These are phyloP conservation scores for Juncus effusus DNA, from an alignment of 176 grass and related monocot genomes.

Conservation along the genomic window DNA sequence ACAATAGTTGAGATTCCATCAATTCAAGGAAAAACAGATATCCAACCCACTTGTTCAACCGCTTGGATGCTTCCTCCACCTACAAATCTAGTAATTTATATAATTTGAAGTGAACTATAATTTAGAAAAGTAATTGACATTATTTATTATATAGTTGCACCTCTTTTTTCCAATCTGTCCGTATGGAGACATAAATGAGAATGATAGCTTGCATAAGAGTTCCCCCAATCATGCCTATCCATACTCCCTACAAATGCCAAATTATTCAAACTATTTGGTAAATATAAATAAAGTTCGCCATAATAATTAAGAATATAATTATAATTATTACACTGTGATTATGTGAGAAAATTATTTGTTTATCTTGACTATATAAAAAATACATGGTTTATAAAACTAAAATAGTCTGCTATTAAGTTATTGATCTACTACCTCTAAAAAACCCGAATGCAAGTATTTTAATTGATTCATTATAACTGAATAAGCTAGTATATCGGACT, in stretches of 20 bases:
- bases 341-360: not conserved
- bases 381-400: too few relatives aligned
- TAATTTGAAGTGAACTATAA: conserved; percentile 9
- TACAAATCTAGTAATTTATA: conserved; percentile 1
- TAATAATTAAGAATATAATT: not conserved
- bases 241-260: conserved; percentile 47
- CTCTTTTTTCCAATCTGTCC: conserved; percentile 75
- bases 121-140: not conserved
- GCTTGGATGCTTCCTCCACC: conserved; percentile 42
- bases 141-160: conserved; percentile 22
- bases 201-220: conserved; percentile 73
- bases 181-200: conserved; percentile 49
- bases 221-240: conserved; percentile 76
- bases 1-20: too few relatives aligned
- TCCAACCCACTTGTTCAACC: conserved; percentile 48
- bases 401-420: too few relatives aligned
- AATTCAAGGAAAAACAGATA: too few relatives aligned
- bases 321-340: not conserved
- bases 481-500: too few relatives aligned
- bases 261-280: not conserved
- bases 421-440: too few relatives aligned
- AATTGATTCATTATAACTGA: too few relatives aligned
- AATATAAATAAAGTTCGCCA: not conserved
- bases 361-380: not conserved
- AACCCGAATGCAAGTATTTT: too few relatives aligned